phyloP scores from a whole-genome alignment of 495 filamentous ascomycete genomes.

The Tuber calosporum region DNA sequence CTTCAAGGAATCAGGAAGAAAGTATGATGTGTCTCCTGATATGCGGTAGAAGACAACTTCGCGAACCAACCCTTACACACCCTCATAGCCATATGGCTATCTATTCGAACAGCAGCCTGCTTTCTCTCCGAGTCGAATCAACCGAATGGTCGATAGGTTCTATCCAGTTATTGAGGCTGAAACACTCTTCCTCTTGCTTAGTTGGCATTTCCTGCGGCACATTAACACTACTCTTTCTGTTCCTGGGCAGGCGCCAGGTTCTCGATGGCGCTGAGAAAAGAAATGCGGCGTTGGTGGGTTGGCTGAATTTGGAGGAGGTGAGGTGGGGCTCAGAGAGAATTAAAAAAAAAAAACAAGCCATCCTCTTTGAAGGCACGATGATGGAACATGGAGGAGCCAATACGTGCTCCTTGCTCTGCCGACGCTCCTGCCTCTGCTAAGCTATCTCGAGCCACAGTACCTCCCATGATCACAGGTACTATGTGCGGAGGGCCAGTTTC shows the following conservation, averaged over 20 bases:
- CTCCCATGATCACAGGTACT: neutral
- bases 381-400: neutral
- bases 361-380: neutral
- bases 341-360: neutral
- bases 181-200: conserved; percentile 2
- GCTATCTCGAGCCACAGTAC: neutral
- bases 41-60: neutral
- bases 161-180: neutral
- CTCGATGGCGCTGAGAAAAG: neutral
- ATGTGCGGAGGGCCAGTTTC: neutral
- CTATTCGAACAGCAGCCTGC: neutral
- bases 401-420: neutral
- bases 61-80: neutral
- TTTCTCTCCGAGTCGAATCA: neutral
- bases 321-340: neutral
- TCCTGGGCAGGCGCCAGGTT: neutral
- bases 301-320: neutral
- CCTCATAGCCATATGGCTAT: neutral
- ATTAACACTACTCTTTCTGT: neutral
- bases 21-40: neutral
- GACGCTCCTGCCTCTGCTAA: neutral
- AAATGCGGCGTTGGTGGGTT: neutral
- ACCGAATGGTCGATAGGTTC: neutral
- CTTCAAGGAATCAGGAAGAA: neutral
- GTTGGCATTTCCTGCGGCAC: neutral